phyloP scores from a whole-genome alignment of 2,329 filamentous ascomycete genomes.

The Aspergillus jensenii region DNA sequence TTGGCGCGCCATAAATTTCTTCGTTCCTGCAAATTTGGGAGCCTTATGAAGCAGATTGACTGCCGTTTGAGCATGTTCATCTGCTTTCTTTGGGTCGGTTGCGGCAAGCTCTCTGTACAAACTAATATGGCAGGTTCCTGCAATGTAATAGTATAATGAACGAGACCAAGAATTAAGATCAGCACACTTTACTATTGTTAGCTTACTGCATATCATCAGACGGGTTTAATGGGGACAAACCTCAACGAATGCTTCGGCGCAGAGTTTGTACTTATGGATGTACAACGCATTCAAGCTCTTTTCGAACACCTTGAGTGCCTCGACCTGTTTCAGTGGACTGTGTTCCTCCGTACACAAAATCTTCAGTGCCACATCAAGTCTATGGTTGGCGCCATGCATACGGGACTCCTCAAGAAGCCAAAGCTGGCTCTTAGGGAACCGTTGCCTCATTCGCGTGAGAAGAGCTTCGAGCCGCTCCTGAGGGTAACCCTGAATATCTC shows the following conservation, averaged over 20 bases:
- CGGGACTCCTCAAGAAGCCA: slow-evolving; percentile 89
- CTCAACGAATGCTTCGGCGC: slow-evolving; percentile 70
- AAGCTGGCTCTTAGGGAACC: slow-evolving; percentile 78
- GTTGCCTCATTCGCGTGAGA: slow-evolving; percentile 69
- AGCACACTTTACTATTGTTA: slow-evolving; percentile 53
- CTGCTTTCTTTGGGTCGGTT: slow-evolving; percentile 46
- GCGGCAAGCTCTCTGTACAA: slow-evolving; percentile 62
- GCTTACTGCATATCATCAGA: neutral
- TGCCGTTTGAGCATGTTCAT: slow-evolving; percentile 61
- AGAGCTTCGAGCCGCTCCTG: slow-evolving; percentile 65
- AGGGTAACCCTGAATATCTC: slow-evolving; percentile 70
- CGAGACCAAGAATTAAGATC: slow-evolving; percentile 90
- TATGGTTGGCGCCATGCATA: slow-evolving; percentile 65
- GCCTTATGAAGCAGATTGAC: slow-evolving; percentile 71
- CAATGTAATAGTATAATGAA: slow-evolving; percentile 84
- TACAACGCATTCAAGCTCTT: slow-evolving; percentile 76
- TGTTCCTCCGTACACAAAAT: slow-evolving; percentile 61
- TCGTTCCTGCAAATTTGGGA: slow-evolving; percentile 74
- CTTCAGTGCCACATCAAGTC: slow-evolving; percentile 66
- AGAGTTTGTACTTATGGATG: slow-evolving; percentile 71
- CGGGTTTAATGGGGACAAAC: slow-evolving; percentile 31
- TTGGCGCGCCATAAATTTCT: slow-evolving; percentile 84
- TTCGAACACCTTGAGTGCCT: slow-evolving; percentile 83
- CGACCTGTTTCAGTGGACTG: slow-evolving; percentile 82
- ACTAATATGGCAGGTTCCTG: slow-evolving; percentile 74